Conservation (phyloP, 2,329 filamentous ascomycete genomes). For the Claviceps sp. region DNA sequence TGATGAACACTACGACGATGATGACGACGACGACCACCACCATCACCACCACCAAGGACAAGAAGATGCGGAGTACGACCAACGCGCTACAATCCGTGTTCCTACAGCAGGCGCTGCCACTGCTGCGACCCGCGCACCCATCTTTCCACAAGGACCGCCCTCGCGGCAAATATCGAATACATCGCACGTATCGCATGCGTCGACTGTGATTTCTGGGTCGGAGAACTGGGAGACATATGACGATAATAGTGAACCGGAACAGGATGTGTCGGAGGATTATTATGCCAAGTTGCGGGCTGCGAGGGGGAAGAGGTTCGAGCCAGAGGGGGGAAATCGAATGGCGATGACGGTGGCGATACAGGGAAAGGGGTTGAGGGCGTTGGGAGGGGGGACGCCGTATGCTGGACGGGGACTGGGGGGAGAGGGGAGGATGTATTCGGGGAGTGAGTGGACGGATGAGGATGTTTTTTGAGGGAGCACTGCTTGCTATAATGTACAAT, state of each 20-base stretch:
- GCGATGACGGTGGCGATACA: constrained; percentile 23
- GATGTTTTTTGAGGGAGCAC: constrained; percentile 31
- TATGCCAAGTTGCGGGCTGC: constrained; percentile 64
- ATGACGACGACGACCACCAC: constrained; percentile 22
- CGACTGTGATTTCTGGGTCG: constrained; percentile 66
- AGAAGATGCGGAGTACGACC: constrained; percentile 11
- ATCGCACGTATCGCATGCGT: constrained; percentile 43
- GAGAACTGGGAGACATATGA: constrained; percentile 99
- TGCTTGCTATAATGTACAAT: too few relatives aligned
- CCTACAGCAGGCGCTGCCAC: not conserved
- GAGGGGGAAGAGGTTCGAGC: constrained; percentile 48
- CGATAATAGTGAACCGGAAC: constrained; percentile 63
- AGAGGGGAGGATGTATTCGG: constrained; percentile 50
- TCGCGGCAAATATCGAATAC: constrained; percentile 51
- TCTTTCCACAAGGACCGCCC: constrained; percentile 28
- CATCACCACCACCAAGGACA: not conserved
- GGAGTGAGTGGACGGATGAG: constrained; percentile 55
- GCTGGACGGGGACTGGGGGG: constrained; percentile 32
- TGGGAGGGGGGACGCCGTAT: constrained; percentile 27
- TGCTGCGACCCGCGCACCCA: constrained; percentile 10
- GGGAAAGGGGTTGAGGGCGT: constrained; percentile 39
- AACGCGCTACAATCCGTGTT: not conserved
- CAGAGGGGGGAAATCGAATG: constrained; percentile 31
- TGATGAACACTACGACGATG: constrained; percentile 22
- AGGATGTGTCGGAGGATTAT: constrained; percentile 65